These are phyloP conservation scores for Kalanchoe fedtschenkoi DNA, from an alignment of 164 flowering plant species.

Conservation along the genomic window DNA sequence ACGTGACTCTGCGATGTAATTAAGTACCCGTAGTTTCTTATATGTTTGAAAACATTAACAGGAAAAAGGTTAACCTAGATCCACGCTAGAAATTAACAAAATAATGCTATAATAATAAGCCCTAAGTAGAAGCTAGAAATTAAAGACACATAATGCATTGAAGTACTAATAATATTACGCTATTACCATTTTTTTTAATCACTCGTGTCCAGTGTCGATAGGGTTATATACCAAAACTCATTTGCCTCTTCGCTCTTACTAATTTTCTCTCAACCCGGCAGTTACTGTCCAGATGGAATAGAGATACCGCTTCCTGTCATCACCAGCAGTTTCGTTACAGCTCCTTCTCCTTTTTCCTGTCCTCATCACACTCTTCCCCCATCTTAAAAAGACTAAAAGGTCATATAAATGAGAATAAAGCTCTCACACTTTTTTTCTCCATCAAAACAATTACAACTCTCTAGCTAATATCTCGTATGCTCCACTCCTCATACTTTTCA, in stretches of 20 bases:
- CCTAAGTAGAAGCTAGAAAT: not conserved
- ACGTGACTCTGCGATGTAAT: not conserved
- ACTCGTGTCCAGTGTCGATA: not conserved
- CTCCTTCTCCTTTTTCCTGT: not conserved
- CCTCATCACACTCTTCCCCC: not conserved
- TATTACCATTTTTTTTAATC: not conserved
- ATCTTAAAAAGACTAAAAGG: not conserved
- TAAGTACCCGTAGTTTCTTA: not conserved
- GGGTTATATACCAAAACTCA: not conserved
- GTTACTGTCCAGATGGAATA: not conserved
- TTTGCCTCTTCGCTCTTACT: not conserved
- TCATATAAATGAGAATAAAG: not conserved
- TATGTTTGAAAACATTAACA: not conserved
- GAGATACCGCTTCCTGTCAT: not conserved
- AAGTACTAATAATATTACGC: not conserved
- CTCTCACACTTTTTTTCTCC: constrained; percentile 1
- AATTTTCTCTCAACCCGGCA: constrained; percentile 1
- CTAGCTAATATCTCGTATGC: not conserved
- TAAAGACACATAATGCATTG: not conserved
- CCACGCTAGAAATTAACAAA: not conserved
- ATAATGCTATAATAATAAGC: not conserved
- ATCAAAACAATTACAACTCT: not conserved
- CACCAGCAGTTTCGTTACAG: not conserved
- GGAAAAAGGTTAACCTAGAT: not conserved
- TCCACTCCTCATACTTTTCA: not conserved